phyloP scores from a whole-genome alignment of 768 basidiomycete genomes.

The Pulveroboletus sp. region DNA sequence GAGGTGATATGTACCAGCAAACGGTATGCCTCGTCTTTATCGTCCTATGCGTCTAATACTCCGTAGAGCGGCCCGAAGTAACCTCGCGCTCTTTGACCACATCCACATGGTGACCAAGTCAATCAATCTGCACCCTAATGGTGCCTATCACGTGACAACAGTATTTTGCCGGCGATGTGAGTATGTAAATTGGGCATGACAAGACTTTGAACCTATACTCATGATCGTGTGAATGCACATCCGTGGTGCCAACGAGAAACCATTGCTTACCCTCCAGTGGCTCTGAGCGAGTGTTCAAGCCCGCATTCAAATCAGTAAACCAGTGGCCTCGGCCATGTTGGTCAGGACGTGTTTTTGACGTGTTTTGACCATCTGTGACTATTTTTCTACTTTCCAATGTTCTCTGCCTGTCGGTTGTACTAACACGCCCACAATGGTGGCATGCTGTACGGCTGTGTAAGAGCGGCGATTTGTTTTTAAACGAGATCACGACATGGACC shows the following conservation, averaged over 20 bases:
- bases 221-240: neutral
- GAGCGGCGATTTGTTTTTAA: neutral
- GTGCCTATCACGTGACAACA: neutral
- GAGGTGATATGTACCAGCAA: constrained; percentile 39
- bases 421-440: neutral
- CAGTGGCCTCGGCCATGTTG: too few species aligned
- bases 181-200: neutral
- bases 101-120: constrained; percentile 27
- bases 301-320: neutral
- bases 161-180: neutral
- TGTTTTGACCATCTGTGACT: too few species aligned
- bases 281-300: neutral
- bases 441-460: neutral
- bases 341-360: too few species aligned
- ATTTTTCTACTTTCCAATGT: too few species aligned
- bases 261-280: neutral
- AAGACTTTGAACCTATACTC: neutral
- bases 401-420: neutral
- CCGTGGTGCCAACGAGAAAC: neutral
- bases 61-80: constrained; percentile 33
- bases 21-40: constrained; percentile 52
- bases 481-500: constrained; percentile 2
- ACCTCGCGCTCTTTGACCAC: constrained; percentile 65
- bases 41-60: constrained; percentile 25
- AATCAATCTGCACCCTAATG: too few species aligned